A percentile compares a stretch with the other conserved stretches of the same genome.
Conservation (phyloP, 805 yeast genomes). For the Candida argentea region DNA sequence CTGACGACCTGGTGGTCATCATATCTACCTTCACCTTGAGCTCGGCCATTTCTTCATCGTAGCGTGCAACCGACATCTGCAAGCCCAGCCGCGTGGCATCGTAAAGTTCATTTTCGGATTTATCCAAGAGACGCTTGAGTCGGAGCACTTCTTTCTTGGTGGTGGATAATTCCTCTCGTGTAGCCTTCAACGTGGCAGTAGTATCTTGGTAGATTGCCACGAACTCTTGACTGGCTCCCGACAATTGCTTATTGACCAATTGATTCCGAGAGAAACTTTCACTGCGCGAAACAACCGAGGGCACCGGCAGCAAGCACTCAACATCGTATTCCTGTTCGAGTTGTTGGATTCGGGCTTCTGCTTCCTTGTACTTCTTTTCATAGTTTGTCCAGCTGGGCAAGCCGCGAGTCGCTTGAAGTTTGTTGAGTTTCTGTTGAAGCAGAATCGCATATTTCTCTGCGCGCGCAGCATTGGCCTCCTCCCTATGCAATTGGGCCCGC, state of each 20-base stretch:
- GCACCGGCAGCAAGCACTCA: slow-evolving; percentile 1
- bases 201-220: slow-evolving; percentile 42
- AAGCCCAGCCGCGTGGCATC: slow-evolving; percentile 31
- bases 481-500: slow-evolving; percentile 39
- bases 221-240: slow-evolving; percentile 31
- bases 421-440: slow-evolving; percentile 32
- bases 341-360: slow-evolving; percentile 22
- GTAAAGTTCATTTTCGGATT: slow-evolving; percentile 34
- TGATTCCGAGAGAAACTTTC: slow-evolving; percentile 23
- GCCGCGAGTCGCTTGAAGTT: slow-evolving; percentile 31
- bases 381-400: slow-evolving; percentile 22
- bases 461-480: slow-evolving; percentile 38
- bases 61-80: slow-evolving; percentile 25
- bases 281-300: slow-evolving; percentile 17
- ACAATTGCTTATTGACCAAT: slow-evolving; percentile 13
- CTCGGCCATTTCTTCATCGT: slow-evolving; percentile 33
- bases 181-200: slow-evolving; percentile 31
- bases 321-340: slow-evolving; percentile 20
- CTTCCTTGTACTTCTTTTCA: slow-evolving; percentile 25
- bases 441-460: slow-evolving; percentile 42
- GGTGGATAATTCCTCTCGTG: slow-evolving; percentile 32
- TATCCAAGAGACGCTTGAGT: slow-evolving; percentile 31
- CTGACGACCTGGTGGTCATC: slow-evolving; percentile 42
- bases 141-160: slow-evolving; percentile 33
- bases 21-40: slow-evolving; percentile 50